Percentiles rank a stretch among this genome's conserved stretches.
Conservation (phyloP, 148 eudicot species). For the Dysphania ambrosioides region DNA sequence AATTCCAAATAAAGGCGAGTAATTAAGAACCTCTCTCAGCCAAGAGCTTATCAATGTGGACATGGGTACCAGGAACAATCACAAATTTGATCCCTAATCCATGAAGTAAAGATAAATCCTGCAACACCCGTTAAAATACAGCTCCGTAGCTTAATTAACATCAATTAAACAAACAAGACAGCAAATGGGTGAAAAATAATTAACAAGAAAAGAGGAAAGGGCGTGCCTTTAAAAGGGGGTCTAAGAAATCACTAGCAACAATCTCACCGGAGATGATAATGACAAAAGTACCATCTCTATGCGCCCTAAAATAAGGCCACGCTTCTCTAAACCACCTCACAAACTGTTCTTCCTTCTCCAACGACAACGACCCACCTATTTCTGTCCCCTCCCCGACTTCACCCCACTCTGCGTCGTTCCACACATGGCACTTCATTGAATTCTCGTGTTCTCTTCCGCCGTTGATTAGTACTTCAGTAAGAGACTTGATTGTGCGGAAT, state of each 20-base stretch:
- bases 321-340: constrained; percentile 76
- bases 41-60: constrained; percentile 79
- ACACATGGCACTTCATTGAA: constrained; percentile 31
- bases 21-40: constrained; percentile 64
- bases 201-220: not conserved
- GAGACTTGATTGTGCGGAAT: constrained; percentile 9
- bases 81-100: constrained; percentile 89
- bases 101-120: constrained; percentile 90
- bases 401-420: constrained; percentile 35
- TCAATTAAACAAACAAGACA: not conserved
- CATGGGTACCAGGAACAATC: constrained; percentile 88
- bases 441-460: constrained; percentile 14
- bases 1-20: no score
- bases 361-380: not conserved
- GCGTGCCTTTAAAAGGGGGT: constrained; percentile 66
- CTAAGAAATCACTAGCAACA: constrained; percentile 55
- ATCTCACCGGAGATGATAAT: constrained; percentile 73
- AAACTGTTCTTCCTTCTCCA: constrained; percentile 47
- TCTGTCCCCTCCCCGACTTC: constrained; percentile 29
- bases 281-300: constrained; percentile 76
- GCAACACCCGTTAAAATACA: no score
- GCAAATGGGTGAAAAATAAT: no score
- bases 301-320: constrained; percentile 87
- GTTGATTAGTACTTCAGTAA: constrained; percentile 4
- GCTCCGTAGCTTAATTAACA: not conserved